Base-by-base conservation (phyloP, 176 grass and related monocot genomes). In the Microstegium vimineum region DNA sequence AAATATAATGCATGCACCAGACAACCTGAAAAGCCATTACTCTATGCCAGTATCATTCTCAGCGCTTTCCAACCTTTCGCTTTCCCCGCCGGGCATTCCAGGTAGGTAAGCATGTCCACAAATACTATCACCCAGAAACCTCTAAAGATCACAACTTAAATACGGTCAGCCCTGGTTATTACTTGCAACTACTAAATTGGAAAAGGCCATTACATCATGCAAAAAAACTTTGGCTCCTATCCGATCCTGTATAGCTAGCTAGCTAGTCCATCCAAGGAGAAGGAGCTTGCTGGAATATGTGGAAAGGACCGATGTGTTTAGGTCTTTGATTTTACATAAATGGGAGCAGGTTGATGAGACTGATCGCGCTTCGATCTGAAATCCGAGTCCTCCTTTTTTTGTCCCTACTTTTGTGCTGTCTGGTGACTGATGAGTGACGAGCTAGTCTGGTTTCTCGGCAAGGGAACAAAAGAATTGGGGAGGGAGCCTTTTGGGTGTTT, bases 271-370 rank as follows among this genome's bases (percentile, higher is more conserved):
- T 52, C 28, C 71, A 31, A 52, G 18, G 45, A 54, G 70, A 20
- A 49, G 4, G 70, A 31, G 20, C 4, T 18, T 30, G 69, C 41
- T 18, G 25, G 15, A 68, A 12, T 11, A 45, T 5, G 18, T 73
- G 59, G 64, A 84, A 76, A 80, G 14, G 22, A n/a, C n/a, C n/a
- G n/a, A 27, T 36, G 63, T 32, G 23, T 67, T 80, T 65, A 61
- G 23, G 85, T 23, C 54, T 33, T 63, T 37, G 59, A 84, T 74
- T 74, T 85, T 49, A 35, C 66, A 68, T 70, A 28, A 11, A 33
- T 76, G 64, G 83, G 73, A 71, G 43, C 74, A 81, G 65, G 54
- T 81, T 5, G 81, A 32, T 32, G 83, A 77, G 66, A 73, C 15
- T 17, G 34, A 65, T 25, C 16, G 49, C 49, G 20, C 26, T 31